Base-by-base conservation (phyloP, 2,329 filamentous ascomycete genomes). In the Apiospora koreana region DNA sequence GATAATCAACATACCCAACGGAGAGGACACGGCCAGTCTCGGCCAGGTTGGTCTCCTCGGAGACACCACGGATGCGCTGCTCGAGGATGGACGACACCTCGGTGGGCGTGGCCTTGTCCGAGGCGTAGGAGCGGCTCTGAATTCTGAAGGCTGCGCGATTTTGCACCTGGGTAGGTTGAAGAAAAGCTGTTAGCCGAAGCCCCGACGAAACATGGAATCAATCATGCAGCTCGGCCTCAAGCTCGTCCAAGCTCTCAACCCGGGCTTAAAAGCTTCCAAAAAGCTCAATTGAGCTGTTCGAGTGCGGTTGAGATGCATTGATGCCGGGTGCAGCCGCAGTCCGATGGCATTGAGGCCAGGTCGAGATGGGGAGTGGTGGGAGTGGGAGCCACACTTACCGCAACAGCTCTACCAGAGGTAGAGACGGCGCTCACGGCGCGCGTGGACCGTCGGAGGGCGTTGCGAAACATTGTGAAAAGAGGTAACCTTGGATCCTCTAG, bases 51-150 rank as follows among this genome's bases (percentile, higher is more conserved):
- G 94, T 89, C 89, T 98, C 96, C 88, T 98, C 96, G 86, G 97
- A 93, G 78, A 98, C 94, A 89, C 96, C 96, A 83, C 96, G 94
- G 82, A 99, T 99, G 86, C 95, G 91, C 91, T 98, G 95, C 89
- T 98, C 96, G 83, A 99, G 93, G 86, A 99, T 98, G 79, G 95
- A 98, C 79, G 96, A 98, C 80, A 98, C 95, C 89, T 99, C 96
- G 81, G 95, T 99, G 79, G 96, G 96, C 73, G 94, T 86, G 80
- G 96, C 94, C 91, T 98, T 98, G 78, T 94, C 93, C 81, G 97
- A 95, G 86, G 92, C 95, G 87, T 97, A 98, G 85, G 89, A 90
- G 86, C 96, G 94, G 84, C 91, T 85, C 83, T 93, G 91, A 83
- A 92, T 87, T 87, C 90, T 92, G 88, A 92, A 86, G 84, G 89